Percentiles rank a stretch among this genome's conserved stretches.
Conservation (phyloP, 2,329 filamentous ascomycete genomes). For the Neofusicoccum kwambonambiense region DNA sequence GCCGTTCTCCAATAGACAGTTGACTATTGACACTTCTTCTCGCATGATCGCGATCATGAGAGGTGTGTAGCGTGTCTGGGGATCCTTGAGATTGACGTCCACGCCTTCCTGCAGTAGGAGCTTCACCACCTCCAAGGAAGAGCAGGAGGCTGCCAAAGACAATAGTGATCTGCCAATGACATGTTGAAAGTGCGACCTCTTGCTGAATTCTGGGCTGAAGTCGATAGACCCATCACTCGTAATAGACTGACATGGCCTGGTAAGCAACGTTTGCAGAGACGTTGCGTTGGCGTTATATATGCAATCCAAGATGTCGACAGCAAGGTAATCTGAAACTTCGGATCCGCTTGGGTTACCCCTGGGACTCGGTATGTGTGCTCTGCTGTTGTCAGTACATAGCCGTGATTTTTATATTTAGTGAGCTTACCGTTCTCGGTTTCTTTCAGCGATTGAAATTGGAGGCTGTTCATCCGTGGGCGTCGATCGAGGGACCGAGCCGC, state of each 20-base stretch:
- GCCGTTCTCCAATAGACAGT: neutral
- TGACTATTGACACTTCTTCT: neutral
- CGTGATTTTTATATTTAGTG: too few relatives aligned
- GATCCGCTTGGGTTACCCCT: too few relatives aligned
- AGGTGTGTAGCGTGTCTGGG: neutral
- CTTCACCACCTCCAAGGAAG: neutral
- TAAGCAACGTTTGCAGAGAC: too few relatives aligned
- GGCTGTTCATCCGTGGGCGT: too few relatives aligned
- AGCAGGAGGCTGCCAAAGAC: neutral
- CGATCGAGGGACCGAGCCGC: neutral
- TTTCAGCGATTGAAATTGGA: neutral
- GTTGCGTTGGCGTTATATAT: neutral
- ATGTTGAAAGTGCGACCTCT: neutral
- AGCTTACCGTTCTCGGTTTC: neutral
- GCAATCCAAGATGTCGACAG: neutral
- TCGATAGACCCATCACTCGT: neutral
- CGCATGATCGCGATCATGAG: neutral
- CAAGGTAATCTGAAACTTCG: too few relatives aligned
- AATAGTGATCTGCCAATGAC: neutral
- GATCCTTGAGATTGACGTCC: neutral
- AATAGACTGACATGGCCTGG: too few relatives aligned
- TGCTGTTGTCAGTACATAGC: too few relatives aligned
- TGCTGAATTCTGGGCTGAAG: neutral
- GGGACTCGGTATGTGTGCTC: too few relatives aligned
- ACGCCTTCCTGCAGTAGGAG: neutral